phyloP scores from a whole-genome alignment of 2,329 filamentous ascomycete genomes.

The Westerdykella ornata region DNA sequence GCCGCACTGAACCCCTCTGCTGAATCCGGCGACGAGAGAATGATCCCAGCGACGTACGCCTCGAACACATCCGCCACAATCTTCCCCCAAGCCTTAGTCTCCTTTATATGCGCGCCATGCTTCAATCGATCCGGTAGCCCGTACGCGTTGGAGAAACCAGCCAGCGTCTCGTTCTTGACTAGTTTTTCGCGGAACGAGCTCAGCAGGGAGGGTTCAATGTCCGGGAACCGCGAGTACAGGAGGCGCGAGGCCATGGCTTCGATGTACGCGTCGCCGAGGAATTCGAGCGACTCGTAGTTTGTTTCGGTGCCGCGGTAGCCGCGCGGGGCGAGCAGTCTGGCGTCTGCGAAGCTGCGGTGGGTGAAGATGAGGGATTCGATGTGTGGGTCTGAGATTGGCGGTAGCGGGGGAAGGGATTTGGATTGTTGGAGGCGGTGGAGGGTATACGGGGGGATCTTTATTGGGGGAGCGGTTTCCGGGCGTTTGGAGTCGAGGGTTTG shows the following conservation, averaged over 20 bases:
- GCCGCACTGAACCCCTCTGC: constrained; percentile 54
- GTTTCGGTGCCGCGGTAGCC: constrained; percentile 7
- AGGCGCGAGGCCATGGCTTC: constrained; percentile 69
- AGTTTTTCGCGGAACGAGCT: constrained; percentile 72
- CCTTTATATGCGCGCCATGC: constrained; percentile 39
- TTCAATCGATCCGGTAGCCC: constrained; percentile 59
- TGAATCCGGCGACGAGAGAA: constrained; percentile 56
- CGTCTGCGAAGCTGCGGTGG: constrained; percentile 43
- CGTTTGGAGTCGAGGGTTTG: constrained; percentile 41
- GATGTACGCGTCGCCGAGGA: constrained; percentile 80
- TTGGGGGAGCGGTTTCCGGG: constrained; percentile 15
- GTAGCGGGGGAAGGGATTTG: constrained; percentile 51
- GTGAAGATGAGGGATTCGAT: constrained; percentile 61
- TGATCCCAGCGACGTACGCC: constrained; percentile 74
- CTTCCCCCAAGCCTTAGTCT: constrained; percentile 49
- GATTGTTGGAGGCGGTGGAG: constrained; percentile 25
- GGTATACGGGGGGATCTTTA: constrained; percentile 24
- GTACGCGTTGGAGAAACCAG: constrained; percentile 63
- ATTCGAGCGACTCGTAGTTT: constrained; percentile 77
- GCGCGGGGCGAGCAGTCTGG: neutral
- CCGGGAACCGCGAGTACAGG: constrained; percentile 65
- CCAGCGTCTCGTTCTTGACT: constrained; percentile 73
- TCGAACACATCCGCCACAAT: constrained; percentile 84
- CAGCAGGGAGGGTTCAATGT: constrained; percentile 59
- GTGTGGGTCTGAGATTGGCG: constrained; percentile 52